Evolutionary conservation across 1,284 basidiomycete species (phyloP).

Genomic region (Ustilago lituana): DNA sequence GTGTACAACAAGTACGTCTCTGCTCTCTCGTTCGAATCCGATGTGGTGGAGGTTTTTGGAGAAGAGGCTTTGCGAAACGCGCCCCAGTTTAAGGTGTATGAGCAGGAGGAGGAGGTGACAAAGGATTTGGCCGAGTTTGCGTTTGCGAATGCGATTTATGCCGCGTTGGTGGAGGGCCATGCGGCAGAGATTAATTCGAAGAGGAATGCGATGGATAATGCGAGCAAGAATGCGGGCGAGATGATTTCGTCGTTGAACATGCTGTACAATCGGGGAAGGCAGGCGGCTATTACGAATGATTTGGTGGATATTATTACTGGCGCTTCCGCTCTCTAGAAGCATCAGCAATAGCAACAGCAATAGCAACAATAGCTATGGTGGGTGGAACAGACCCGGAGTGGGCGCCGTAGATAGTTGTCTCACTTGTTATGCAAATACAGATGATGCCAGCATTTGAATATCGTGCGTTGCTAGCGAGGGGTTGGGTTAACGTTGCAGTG

Average conservation of each 20-base stretch:
- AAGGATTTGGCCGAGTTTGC: conserved; percentile 95
- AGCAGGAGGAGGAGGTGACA: conserved; percentile 76
- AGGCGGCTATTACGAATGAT: conserved; percentile 96
- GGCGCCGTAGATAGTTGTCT: no score
- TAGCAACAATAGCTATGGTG: no score
- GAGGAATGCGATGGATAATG: conserved; percentile 99
- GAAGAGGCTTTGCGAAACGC: conserved; percentile 72
- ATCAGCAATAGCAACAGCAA: no score
- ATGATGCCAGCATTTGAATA: no score
- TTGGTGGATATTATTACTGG: conserved; percentile 93
- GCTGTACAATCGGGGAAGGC: conserved; percentile 92
- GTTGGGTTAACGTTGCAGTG: no score
- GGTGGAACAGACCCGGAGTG: no score
- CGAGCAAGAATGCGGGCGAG: conserved; percentile 88
- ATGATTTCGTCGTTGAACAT: conserved; percentile 67
- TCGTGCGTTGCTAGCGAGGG: no score
- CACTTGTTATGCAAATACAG: no score
- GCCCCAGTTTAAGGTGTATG: conserved; percentile 63
- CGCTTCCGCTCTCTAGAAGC: conserved; percentile 71
- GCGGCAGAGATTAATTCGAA: conserved; percentile 85
- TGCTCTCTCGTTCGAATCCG: conserved; percentile 89
- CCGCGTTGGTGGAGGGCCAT: conserved; percentile 92
- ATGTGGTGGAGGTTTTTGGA: conserved; percentile 75
- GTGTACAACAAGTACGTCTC: conserved; percentile 97
- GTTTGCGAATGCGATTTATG: conserved; percentile 94